Percentiles rank a stretch among this genome's conserved stretches.
These are phyloP conservation scores for Pythium pectinolyticum DNA, from an alignment of 352 stramenopile genomes.

Conservation along the genomic window DNA sequence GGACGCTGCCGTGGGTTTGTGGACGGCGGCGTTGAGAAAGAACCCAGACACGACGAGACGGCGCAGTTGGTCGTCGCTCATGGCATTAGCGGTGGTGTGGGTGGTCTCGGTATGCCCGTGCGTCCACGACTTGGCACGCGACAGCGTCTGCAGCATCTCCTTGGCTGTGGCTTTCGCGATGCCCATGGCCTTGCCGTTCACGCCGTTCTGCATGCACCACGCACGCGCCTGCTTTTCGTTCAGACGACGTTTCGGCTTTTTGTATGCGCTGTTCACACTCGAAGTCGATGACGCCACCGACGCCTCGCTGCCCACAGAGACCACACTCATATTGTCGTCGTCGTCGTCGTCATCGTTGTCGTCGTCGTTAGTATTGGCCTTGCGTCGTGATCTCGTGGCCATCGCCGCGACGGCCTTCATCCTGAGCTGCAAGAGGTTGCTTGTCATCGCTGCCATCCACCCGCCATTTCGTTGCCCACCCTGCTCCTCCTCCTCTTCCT, in stretches of 20 bases:
- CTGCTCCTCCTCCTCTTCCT: no score
- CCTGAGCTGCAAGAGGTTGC: no score
- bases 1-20: conserved; percentile 13
- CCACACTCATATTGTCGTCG: conserved; percentile 15
- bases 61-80: conserved; percentile 12
- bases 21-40: conserved; percentile 28
- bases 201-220: conserved; percentile 25
- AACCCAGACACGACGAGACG: conserved; percentile 23
- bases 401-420: no score
- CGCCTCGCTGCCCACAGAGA: conserved; percentile 1
- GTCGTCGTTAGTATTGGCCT: no score
- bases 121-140: conserved; percentile 19
- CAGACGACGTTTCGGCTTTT: conserved; percentile 19
- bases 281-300: background rate
- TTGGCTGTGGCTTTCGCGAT: conserved; percentile 20
- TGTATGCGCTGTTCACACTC: background rate
- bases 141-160: conserved; percentile 22
- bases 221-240: conserved; percentile 19
- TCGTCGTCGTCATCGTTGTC: conserved; percentile 8
- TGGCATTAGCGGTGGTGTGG: background rate
- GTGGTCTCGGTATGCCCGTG: background rate
- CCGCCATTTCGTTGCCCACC: no score
- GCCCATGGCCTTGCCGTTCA: conserved; percentile 31
- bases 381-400: no score
- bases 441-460: no score